Evolutionary conservation across 1,284 basidiomycete species (phyloP).

Genomic region (Puccinia novopanici): DNA sequence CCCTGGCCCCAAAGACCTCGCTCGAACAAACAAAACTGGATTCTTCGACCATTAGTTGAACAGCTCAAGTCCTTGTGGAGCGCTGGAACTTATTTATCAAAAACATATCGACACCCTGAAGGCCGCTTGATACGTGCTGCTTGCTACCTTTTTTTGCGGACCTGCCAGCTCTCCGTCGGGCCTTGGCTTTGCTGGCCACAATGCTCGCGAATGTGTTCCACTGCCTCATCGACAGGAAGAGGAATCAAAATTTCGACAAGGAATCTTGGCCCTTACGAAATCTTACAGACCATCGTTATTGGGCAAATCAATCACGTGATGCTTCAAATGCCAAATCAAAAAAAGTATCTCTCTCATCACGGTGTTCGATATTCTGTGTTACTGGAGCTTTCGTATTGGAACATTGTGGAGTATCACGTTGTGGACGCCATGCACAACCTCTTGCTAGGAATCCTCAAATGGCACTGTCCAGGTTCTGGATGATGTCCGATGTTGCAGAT

Average conservation of each 20-base stretch:
- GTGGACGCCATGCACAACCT: constrained; percentile 48
- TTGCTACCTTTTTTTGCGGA: constrained; percentile 28
- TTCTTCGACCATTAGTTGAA: constrained; percentile 57
- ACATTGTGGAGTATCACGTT: constrained; percentile 37
- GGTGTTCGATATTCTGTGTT: constrained; percentile 45
- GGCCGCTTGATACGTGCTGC: neutral
- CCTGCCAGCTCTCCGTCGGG: constrained; percentile 47
- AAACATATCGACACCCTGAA: neutral
- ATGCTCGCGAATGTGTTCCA: constrained; percentile 46
- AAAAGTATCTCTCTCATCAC: constrained; percentile 18
- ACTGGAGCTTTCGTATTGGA: constrained; percentile 39
- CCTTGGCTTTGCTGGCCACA: constrained; percentile 41
- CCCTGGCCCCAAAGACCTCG: constrained; percentile 55
- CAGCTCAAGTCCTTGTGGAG: constrained; percentile 57
- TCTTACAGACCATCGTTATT: constrained; percentile 13
- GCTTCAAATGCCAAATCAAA: neutral
- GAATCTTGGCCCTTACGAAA: constrained; percentile 13
- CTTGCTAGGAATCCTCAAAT: no score
- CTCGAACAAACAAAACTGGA: constrained; percentile 56
- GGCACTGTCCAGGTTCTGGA: no score
- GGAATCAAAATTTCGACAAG: constrained; percentile 10
- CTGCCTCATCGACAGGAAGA: constrained; percentile 33
- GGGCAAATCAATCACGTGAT: constrained; percentile 29
- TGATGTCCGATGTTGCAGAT: constrained; percentile 35
- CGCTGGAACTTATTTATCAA: constrained; percentile 54